Conservation (phyloP, 441 rosid species). For the Gossypium gossypioides region DNA sequence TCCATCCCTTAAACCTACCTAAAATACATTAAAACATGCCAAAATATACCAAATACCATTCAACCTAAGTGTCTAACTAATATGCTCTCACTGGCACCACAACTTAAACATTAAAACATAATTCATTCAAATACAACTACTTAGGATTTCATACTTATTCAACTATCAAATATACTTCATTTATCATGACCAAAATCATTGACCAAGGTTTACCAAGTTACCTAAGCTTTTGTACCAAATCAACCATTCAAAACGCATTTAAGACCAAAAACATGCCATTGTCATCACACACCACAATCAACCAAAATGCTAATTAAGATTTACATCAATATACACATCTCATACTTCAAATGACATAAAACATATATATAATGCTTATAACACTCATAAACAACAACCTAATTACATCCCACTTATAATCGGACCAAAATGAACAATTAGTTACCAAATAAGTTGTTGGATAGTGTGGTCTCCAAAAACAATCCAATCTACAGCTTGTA, state of each 20-base stretch:
- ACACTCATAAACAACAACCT: not conserved
- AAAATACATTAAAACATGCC: not conserved
- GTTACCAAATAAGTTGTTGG: not conserved
- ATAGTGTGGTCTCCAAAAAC: not conserved
- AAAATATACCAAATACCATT: not conserved
- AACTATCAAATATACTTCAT: not conserved
- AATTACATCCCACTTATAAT: not conserved
- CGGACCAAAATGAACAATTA: not conserved
- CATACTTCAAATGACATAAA: not conserved
- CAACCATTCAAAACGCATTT: not conserved
- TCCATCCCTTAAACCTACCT: not conserved
- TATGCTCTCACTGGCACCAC: not conserved
- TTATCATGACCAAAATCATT: not conserved
- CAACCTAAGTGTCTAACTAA: not conserved
- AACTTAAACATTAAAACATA: not conserved
- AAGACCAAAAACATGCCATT: not conserved
- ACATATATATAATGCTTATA: not conserved
- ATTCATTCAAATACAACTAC: not conserved
- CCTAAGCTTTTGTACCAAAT: not conserved
- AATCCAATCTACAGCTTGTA: not conserved
- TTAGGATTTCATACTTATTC: not conserved
- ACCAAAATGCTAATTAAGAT: not conserved
- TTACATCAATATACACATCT: not conserved
- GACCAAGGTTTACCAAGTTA: not conserved
- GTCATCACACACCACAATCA: not conserved